Conservation (phyloP, 2,329 filamentous ascomycete genomes). For the Claviceps monticola region DNA sequence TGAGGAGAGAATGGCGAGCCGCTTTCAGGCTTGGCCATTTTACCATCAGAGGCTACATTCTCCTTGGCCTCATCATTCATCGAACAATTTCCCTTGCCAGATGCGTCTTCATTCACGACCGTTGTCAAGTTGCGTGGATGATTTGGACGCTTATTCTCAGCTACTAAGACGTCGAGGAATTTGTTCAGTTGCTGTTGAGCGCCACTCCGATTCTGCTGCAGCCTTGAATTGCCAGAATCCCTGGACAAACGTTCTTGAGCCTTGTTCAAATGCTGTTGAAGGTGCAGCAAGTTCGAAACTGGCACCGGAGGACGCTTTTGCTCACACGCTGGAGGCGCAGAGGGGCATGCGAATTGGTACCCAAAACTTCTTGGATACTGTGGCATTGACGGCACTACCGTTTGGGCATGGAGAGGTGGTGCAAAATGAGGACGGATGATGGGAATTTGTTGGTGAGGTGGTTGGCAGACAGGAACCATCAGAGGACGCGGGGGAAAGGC, state of each 20-base stretch:
- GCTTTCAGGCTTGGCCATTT: not conserved
- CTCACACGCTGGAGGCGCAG: not conserved
- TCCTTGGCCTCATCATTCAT: not conserved
- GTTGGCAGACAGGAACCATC: not conserved
- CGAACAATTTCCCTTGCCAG: slow-evolving; percentile 8
- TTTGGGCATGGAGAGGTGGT: not conserved
- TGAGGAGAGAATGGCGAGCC: not conserved
- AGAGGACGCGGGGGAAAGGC: not conserved
- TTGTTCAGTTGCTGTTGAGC: slow-evolving; percentile 18
- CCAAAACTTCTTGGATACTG: not conserved
- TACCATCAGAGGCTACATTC: not conserved
- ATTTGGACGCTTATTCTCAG: not conserved
- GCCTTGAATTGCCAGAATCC: slow-evolving; percentile 9
- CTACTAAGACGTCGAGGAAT: slow-evolving; percentile 11
- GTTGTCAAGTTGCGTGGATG: not conserved
- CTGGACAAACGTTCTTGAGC: slow-evolving; percentile 13
- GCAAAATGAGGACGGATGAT: not conserved
- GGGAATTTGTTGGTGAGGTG: not conserved
- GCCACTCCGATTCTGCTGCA: slow-evolving; percentile 13
- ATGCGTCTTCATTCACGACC: not conserved
- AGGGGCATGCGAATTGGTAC: not conserved
- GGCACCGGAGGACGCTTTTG: not conserved
- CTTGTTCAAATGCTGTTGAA: slow-evolving; percentile 16
- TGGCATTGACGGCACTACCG: not conserved
- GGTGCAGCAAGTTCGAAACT: slow-evolving; percentile 10